A percentile compares a stretch with the other conserved stretches of the same genome.
These are phyloP conservation scores for Ceratobasidium sp. DNA, from an alignment of 1,284 basidiomycete genomes.

Conservation along the genomic window DNA sequence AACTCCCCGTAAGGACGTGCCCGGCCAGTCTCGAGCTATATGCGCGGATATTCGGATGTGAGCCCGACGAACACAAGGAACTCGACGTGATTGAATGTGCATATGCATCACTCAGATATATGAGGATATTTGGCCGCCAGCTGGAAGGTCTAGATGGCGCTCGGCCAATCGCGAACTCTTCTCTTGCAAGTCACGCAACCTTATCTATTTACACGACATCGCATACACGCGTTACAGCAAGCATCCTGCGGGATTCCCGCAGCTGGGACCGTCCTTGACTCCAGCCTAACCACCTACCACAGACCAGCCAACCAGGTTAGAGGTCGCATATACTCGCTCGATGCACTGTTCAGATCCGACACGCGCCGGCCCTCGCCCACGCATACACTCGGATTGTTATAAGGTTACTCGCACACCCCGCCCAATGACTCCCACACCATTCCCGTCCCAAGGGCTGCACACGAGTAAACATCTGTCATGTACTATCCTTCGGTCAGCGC, in stretches of 20 bases:
- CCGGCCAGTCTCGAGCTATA: slow-evolving; percentile 88
- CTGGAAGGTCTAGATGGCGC: slow-evolving; percentile 83
- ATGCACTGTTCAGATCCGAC: slow-evolving; percentile 82
- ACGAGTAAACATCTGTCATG: slow-evolving; percentile 60
- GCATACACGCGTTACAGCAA: no score
- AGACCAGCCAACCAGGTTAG: slow-evolving; percentile 93
- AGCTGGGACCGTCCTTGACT: slow-evolving; percentile 91
- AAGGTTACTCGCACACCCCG: slow-evolving; percentile 48
- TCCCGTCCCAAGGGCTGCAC: slow-evolving; percentile 64
- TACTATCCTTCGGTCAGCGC: slow-evolving; percentile 90
- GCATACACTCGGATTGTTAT: slow-evolving; percentile 52
- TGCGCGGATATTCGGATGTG: slow-evolving; percentile 86
- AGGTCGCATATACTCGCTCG: slow-evolving; percentile 93
- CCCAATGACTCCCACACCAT: slow-evolving; percentile 52
- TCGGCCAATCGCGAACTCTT: slow-evolving; percentile 77
- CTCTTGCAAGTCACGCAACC: slow-evolving; percentile 66
- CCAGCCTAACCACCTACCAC: slow-evolving; percentile 81
- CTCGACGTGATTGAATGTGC: slow-evolving; percentile 79
- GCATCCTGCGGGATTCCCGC: no score
- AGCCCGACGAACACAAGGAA: slow-evolving; percentile 87
- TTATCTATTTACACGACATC: no score
- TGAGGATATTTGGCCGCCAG: slow-evolving; percentile 93
- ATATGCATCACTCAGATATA: slow-evolving; percentile 82
- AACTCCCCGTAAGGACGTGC: slow-evolving; percentile 92
- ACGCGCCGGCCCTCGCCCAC: slow-evolving; percentile 41